Evolutionary conservation across 129 eudicot species (phyloP), one percentile per base, ranked within the genome.

Genomic region (Calendula officinalis): DNA sequence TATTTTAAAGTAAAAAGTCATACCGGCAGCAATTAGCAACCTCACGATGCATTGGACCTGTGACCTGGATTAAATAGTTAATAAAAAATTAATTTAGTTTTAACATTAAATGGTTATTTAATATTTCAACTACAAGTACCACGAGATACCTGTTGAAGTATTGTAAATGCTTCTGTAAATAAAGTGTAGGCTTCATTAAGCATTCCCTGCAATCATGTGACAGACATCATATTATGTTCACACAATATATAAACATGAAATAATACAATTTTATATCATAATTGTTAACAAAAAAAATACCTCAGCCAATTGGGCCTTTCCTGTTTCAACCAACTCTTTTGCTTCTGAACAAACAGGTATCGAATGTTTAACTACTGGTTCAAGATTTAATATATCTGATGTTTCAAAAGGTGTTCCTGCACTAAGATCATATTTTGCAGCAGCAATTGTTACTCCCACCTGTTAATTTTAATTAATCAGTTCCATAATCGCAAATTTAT

Each of bases 41-140:
- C 78, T 94, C 99, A 64, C 97, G 88, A 74, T 94, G 99, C 97
- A 94, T 94, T 41, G 99, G 99, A 73, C 99, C 99, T 34, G 99
- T 94, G 69, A 94, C 99, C 99, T 92, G 86, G 62, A 77, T 58
- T 48, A 39, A 55, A 67, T 47, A n/a, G 8, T 22, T 30, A 38
- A 40, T 30, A 53, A 22, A 22, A 22, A 22, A 0, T 22, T 1
- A 75, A 54, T 22, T 7, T 5, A 45, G 42, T 7, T 22, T 22
- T 42, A 33, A 70, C 5, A 22, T 14, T 22, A 69, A 9, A 71
- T 1, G 30, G 30, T 22, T 22, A 22, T 22, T 22, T 22, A 71
- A 54, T n/a, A 8, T 10, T 12, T 43, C 41, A 11, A 14, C 52
- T 32, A 5, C 22, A 22, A 49, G 14, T 36, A 54, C 35, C 15